Percentiles rank a stretch among this genome's conserved stretches.
phyloP scores from a whole-genome alignment of 257 asterid species.

The Eucommia ulmoides region DNA sequence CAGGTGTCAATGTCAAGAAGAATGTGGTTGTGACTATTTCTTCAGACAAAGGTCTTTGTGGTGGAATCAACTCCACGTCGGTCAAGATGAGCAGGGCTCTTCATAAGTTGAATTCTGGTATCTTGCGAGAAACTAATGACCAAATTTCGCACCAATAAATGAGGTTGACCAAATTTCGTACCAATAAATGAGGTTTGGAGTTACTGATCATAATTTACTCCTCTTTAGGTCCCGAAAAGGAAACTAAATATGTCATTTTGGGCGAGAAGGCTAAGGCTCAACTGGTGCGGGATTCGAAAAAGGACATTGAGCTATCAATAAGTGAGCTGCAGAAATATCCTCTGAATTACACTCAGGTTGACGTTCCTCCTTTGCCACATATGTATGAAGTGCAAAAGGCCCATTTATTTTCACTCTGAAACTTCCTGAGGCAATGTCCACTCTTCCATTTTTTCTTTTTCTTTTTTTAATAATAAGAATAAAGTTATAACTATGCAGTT shows the following conservation, averaged over 20 bases:
- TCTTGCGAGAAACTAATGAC: slow-evolving; percentile 1
- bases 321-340: slow-evolving; percentile 93
- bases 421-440: no score
- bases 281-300: slow-evolving; percentile 78
- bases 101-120: slow-evolving; percentile 62
- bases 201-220: background rate
- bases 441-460: no score
- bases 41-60: slow-evolving; percentile 97
- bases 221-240: slow-evolving; percentile 75
- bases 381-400: no score
- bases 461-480: background rate
- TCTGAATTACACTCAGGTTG: slow-evolving; percentile 91
- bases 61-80: slow-evolving; percentile 91
- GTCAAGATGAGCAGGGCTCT: slow-evolving; percentile 88
- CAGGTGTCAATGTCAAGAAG: slow-evolving; percentile 94
- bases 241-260: slow-evolving; percentile 56
- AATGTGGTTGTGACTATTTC: slow-evolving; percentile 72
- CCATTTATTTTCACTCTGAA: no score
- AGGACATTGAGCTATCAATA: slow-evolving; percentile 46
- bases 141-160: background rate
- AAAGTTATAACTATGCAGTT: background rate
- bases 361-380: slow-evolving; percentile 8
- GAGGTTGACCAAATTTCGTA: background rate
- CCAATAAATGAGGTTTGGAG: slow-evolving; percentile 1
- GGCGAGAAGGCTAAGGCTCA: slow-evolving; percentile 99